Base-by-base conservation (phyloP, 345 rosid genomes). In the Anastatica hierochuntica region DNA sequence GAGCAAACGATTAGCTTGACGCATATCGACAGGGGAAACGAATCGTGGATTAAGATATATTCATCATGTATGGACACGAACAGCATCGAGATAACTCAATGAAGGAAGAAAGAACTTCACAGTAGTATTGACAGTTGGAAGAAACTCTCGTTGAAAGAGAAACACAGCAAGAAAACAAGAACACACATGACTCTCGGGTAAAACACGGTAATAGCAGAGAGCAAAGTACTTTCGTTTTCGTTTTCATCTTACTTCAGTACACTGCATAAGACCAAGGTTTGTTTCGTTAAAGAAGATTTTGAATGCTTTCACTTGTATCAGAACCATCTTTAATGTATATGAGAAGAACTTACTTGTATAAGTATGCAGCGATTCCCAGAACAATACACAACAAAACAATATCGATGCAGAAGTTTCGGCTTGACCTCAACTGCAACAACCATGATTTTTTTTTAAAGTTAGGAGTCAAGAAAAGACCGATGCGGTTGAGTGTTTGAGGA, bases 341-440 rank as follows among this genome's bases (percentile, higher is more conserved):
- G 46, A 31, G 47, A 62, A 41, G 56, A 67, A 30, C 94, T 83
- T 79, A 88, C 98, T 94, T 94, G 97, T 94, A 94, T 37, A 94
- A 65, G 64, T 94, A 94, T 63, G 99, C 97, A 50, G 99, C 97
- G n/a, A 88, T 85, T 23, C 99, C 97, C 47, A 94, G 77, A 53
- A 94, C 79, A 66, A 94, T 76, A 64, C 88, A 80, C 81, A 88
- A 31, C 62, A 94, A 67, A 55, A 94, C 58, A 56, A 94, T 88
- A 72, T 94, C 99, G 20, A 94, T 79, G 64, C 99, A 94, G 80
- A 94, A 94, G 74, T 94, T 94, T 60, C 99, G 63, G 69, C 99
- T 94, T 43, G 99, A 94, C 60, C 99, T 80, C 78, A 94, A 73
- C 99, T 94, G 89, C 47, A 76, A 70, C 19, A 70, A 50, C 30